Evolutionary conservation across 257 asterid genomes (phyloP), one percentile per base, ranked within the genome.

Genomic region (Nemophila menziesii): DNA sequence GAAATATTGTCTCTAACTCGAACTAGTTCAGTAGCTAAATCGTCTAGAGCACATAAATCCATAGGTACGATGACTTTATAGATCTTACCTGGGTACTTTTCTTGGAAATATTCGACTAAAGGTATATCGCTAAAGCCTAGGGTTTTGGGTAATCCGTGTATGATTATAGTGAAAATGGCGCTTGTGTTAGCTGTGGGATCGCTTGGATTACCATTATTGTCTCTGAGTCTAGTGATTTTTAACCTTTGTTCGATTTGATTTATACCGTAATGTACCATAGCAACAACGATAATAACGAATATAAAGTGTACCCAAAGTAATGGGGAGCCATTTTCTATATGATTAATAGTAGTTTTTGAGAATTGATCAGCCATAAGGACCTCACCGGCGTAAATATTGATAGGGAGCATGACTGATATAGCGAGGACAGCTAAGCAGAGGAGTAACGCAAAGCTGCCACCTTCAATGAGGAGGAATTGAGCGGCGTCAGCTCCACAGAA

Each of bases 401-500:
- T 53, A 5, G 96, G 96, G 11, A 90, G 81, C 68, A 77, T 56
- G 39, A 90, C 69, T 9, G 69, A 37, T 36, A 82, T 56, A n/a
- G 81, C 80, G 37, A 81, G 65, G 13, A 61, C 40, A 10, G 93
- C 96, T 0, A 90, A 72, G 49, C 76, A 53, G 21, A 90, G 62
- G 23, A 90, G 82, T 26, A 90, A 46, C 10, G 79, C 83, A 6
- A 74, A 90, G 74, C 75, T 81, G 23, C 94, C 96, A 33, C 99
- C 99, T 57, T 90, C 99, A 17, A 85, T 85, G 4, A 85, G 60
- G 23, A 85, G 85, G 57, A 81, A 90, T 43, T 90, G 99, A 2
- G 99, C 94, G 13, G 96, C 94, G 42, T 90, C 99, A 29, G 99
- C 99, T 0, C 99, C 99, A 27, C 96, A 81, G 61, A 81, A 94